Evolutionary conservation across 805 yeast species (phyloP).

Genomic region (Clavispora carvajalis): DNA sequence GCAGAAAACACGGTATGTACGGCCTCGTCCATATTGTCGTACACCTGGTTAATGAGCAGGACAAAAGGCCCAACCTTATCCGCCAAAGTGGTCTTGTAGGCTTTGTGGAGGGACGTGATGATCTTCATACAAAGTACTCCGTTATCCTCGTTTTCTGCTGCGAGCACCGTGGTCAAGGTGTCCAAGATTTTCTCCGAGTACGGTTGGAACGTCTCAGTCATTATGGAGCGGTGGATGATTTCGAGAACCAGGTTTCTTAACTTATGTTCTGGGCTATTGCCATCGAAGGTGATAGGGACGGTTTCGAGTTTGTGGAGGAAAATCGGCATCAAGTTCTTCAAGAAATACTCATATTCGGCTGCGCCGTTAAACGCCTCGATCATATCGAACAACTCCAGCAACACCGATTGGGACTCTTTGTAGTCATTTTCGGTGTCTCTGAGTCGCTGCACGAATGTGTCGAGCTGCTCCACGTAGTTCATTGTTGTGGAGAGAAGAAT

Average conservation of each 20-base stretch:
- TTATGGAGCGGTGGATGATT: conserved; percentile 71
- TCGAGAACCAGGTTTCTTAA: conserved; percentile 73
- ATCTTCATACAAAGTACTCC: conserved; percentile 89
- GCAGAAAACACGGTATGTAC: conserved; percentile 64
- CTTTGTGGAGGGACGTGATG: conserved; percentile 77
- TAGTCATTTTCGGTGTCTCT: conserved; percentile 50
- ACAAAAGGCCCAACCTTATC: conserved; percentile 78
- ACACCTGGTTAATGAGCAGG: conserved; percentile 67
- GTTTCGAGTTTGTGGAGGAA: conserved; percentile 56
- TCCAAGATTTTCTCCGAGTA: conserved; percentile 59
- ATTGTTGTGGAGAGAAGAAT: conserved; percentile 15
- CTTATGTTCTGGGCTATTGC: conserved; percentile 68
- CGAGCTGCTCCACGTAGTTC: conserved; percentile 55
- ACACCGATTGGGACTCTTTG: conserved; percentile 57
- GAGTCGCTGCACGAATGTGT: conserved; percentile 61
- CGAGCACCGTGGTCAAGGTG: conserved; percentile 53
- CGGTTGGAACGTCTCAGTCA: conserved; percentile 76
- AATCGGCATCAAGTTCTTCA: conserved; percentile 64
- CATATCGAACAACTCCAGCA: conserved; percentile 81
- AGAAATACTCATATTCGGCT: conserved; percentile 74
- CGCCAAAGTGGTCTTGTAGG: conserved; percentile 62
- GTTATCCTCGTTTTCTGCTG: conserved; percentile 88
- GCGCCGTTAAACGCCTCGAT: conserved; percentile 79
- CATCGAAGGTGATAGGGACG: conserved; percentile 68
- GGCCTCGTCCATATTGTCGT: conserved; percentile 71